Percentiles rank a stretch among this genome's conserved stretches.
These are phyloP conservation scores for Xylariaceae sp. DNA, from an alignment of 2,329 filamentous ascomycete species.

Conservation along the genomic window DNA sequence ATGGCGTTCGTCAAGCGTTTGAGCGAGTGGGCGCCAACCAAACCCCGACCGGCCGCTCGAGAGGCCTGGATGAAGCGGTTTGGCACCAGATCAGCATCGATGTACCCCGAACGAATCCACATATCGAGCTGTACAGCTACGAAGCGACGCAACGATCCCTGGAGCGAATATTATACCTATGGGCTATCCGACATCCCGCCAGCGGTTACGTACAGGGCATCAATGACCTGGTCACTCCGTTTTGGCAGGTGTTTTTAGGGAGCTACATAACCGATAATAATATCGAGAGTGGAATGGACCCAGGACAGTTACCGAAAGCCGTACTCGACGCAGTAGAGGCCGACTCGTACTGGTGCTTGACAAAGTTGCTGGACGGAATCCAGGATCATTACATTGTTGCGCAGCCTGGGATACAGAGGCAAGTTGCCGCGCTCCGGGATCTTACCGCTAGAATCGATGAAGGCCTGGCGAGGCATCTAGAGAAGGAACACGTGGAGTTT, in stretches of 20 bases:
- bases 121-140: constrained; percentile 90
- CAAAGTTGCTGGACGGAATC: constrained; percentile 95
- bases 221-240: constrained; percentile 94
- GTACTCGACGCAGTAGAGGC: constrained; percentile 96
- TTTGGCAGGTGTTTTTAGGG: constrained; percentile 95
- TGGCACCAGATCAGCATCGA: constrained; percentile 99
- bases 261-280: constrained; percentile 92
- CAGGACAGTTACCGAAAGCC: constrained; percentile 81
- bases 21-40: constrained; percentile 54
- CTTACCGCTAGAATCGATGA: constrained; percentile 86
- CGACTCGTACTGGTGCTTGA: constrained; percentile 97
- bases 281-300: constrained; percentile 93
- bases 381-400: constrained; percentile 99
- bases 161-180: constrained; percentile 92
- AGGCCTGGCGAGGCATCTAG: constrained; percentile 77
- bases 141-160: constrained; percentile 92
- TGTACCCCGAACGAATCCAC: constrained; percentile 90
- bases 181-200: constrained; percentile 95
- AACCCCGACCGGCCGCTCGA: constrained; percentile 40
- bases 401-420: constrained; percentile 91
- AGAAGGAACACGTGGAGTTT: constrained; percentile 89
- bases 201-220: constrained; percentile 98
- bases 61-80: constrained; percentile 88
- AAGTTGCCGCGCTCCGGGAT: constrained; percentile 83
- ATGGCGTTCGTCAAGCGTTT: constrained; percentile 73